These are phyloP conservation scores for Leucosporidium creatinivorum DNA, from an alignment of 768 basidiomycete genomes.

Conservation along the genomic window DNA sequence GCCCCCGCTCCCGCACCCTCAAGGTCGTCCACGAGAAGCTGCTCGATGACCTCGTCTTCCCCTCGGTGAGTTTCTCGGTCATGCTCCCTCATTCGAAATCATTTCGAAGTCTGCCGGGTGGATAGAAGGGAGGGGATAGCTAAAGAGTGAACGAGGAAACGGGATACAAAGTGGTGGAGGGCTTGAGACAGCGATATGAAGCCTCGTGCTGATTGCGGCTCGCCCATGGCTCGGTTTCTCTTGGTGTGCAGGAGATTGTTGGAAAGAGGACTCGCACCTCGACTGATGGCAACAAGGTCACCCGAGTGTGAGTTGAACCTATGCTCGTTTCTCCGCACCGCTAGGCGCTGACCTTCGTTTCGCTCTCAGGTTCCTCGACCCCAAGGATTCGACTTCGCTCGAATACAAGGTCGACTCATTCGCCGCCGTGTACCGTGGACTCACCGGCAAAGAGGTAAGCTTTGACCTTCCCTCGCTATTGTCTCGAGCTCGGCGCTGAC, in stretches of 20 bases:
- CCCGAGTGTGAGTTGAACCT: constrained; percentile 78
- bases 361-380: constrained; percentile 82
- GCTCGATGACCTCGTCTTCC: constrained; percentile 97
- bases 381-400: constrained; percentile 93
- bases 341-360: background rate
- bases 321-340: background rate
- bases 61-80: constrained; percentile 51
- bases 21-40: constrained; percentile 97
- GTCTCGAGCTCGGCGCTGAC: background rate
- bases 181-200: constrained; percentile 32
- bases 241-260: constrained; percentile 58
- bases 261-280: constrained; percentile 94
- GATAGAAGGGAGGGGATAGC: background rate
- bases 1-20: constrained; percentile 92
- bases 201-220: constrained; percentile 33
- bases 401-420: constrained; percentile 99
- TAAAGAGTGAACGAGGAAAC: background rate
- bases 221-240: constrained; percentile 10
- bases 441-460: constrained; percentile 88
- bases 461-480: background rate
- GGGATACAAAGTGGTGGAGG: constrained; percentile 1
- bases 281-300: constrained; percentile 86
- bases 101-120: constrained; percentile 1
- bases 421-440: constrained; percentile 71
- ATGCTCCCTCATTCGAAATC: background rate